Evolutionary conservation across 2,329 filamentous ascomycete species (phyloP).

Genomic region (Cladosporium sp.): DNA sequence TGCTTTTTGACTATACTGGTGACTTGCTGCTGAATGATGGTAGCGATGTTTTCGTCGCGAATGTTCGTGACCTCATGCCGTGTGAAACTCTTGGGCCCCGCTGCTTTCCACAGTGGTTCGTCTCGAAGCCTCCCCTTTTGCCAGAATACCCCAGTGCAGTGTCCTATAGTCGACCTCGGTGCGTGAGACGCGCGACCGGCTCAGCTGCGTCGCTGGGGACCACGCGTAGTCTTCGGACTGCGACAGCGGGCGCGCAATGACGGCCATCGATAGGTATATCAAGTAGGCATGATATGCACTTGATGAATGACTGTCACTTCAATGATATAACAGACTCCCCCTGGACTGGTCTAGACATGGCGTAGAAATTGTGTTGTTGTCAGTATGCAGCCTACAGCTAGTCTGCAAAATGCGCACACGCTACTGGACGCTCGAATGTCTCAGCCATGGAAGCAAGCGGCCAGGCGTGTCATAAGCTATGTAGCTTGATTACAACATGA

Average conservation of each 20-base stretch:
- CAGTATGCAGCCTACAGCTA: too few relatives aligned
- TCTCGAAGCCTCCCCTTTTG: neutral
- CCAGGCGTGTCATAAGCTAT: too few relatives aligned
- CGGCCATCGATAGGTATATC: neutral
- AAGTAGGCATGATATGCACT: neutral
- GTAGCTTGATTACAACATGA: too few relatives aligned
- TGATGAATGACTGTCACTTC: neutral
- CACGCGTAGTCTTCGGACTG: too few relatives aligned
- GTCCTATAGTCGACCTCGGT: neutral
- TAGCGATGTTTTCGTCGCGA: neutral
- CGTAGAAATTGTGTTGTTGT: too few relatives aligned
- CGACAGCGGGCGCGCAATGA: neutral
- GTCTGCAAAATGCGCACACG: too few relatives aligned
- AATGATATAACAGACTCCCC: too few relatives aligned
- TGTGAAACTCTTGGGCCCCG: neutral
- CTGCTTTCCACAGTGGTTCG: neutral
- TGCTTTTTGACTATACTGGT: neutral
- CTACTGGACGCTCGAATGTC: too few relatives aligned
- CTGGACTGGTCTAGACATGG: too few relatives aligned
- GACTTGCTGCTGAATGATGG: neutral
- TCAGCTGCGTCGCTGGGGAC: neutral
- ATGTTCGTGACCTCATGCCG: neutral
- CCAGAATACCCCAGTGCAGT: conserved; percentile 1
- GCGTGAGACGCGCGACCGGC: neutral
- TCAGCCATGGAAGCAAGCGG: too few relatives aligned